phyloP scores from a whole-genome alignment of 2,329 filamentous ascomycete species.

The Aspergillus sojae region DNA sequence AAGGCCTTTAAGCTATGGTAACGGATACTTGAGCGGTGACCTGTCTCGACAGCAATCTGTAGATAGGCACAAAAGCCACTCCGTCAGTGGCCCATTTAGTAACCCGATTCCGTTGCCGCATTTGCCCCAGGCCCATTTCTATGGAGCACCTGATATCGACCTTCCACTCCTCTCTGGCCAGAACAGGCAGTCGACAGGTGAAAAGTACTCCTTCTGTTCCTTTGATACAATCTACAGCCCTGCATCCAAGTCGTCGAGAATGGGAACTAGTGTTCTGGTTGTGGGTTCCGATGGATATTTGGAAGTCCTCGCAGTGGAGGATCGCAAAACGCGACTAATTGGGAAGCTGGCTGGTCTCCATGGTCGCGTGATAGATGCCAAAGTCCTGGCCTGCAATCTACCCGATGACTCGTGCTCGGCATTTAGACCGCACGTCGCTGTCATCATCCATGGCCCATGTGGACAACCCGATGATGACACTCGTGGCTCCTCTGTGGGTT shows the following conservation, averaged over 20 bases:
- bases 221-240: slow-evolving; percentile 69
- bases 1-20: slow-evolving; percentile 47
- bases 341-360: slow-evolving; percentile 74
- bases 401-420: slow-evolving; percentile 55
- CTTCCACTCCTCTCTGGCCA: slow-evolving; percentile 45
- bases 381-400: slow-evolving; percentile 73
- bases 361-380: slow-evolving; percentile 79
- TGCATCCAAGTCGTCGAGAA: slow-evolving; percentile 44
- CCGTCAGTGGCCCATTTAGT: slow-evolving; percentile 38
- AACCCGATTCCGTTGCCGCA: slow-evolving; percentile 64
- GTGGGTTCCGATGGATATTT: slow-evolving; percentile 80
- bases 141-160: slow-evolving; percentile 73
- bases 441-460: slow-evolving; percentile 78
- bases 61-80: slow-evolving; percentile 43
- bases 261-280: slow-evolving; percentile 66
- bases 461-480: slow-evolving; percentile 51
- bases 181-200: slow-evolving; percentile 33
- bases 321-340: slow-evolving; percentile 69
- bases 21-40: slow-evolving; percentile 40
- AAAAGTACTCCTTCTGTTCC: slow-evolving; percentile 75
- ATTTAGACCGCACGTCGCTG: slow-evolving; percentile 72
- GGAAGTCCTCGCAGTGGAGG: slow-evolving; percentile 73
- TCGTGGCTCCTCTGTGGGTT: slow-evolving; percentile 35
- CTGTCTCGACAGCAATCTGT: slow-evolving; percentile 40
- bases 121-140: slow-evolving; percentile 76